phyloP scores from a whole-genome alignment of 345 rosid genomes.

The Camelina neglecta region DNA sequence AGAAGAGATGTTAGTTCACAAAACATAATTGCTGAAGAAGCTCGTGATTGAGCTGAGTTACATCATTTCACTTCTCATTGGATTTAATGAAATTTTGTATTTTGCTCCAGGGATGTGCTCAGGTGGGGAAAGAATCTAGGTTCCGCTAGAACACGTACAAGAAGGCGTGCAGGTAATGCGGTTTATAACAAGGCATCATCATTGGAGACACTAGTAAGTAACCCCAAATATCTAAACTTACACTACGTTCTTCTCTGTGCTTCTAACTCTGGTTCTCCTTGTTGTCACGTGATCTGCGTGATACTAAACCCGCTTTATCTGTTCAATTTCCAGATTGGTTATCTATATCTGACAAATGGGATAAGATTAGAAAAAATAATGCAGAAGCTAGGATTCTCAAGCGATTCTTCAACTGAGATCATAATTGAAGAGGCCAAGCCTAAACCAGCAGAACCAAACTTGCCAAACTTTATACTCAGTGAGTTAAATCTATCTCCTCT shows the following conservation, averaged over 20 bases:
- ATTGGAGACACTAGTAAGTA: constrained; percentile 64
- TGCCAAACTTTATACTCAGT: constrained; percentile 32
- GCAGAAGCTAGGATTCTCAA: constrained; percentile 75
- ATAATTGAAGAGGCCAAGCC: constrained; percentile 49
- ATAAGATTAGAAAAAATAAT: constrained; percentile 79
- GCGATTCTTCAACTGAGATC: constrained; percentile 53
- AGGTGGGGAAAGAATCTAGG: constrained; percentile 73
- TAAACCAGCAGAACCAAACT: constrained; percentile 42
- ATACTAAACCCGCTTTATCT: not conserved
- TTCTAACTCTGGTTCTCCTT: not conserved
- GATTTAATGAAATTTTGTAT: not conserved
- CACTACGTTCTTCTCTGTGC: not conserved
- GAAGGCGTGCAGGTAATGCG: constrained; percentile 67
- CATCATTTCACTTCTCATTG: not conserved
- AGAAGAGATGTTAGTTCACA: constrained; percentile 68
- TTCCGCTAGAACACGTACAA: constrained; percentile 60
- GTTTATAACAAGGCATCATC: constrained; percentile 79
- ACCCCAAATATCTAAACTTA: not conserved
- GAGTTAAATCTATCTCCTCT: constrained; percentile 4
- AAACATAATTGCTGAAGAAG: too few relatives aligned
- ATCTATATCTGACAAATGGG: constrained; percentile 70
- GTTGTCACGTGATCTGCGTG: not conserved
- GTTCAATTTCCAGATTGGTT: constrained; percentile 61
- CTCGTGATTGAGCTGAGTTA: not conserved
- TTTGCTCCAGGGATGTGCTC: constrained; percentile 53